These are phyloP conservation scores for Sugiyamaella americana DNA, from an alignment of 805 yeast species.

Conservation along the genomic window DNA sequence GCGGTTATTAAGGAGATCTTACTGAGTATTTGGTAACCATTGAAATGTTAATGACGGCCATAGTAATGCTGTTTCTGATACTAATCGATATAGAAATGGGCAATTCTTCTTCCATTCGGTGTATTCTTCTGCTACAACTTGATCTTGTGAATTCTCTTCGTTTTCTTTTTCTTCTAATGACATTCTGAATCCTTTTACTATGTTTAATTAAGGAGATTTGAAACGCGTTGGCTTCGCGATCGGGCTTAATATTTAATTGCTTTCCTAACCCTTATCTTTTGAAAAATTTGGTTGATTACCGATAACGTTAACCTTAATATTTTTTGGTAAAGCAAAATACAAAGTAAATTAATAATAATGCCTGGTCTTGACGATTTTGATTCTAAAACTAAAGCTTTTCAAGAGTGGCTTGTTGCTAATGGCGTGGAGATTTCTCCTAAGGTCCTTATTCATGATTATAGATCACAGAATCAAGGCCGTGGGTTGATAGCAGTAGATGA, in stretches of 20 bases:
- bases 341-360: too few relatives aligned
- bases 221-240: too few relatives aligned
- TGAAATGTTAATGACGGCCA: constrained; percentile 69
- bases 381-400: constrained; percentile 8
- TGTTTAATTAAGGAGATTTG: too few relatives aligned
- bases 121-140: constrained; percentile 22
- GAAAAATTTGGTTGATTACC: neutral
- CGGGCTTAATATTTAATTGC: too few relatives aligned
- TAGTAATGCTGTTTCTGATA: constrained; percentile 60
- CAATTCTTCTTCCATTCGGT: constrained; percentile 78
- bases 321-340: too few relatives aligned
- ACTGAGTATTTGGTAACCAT: constrained; percentile 49
- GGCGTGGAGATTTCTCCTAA: constrained; percentile 44
- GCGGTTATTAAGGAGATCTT: constrained; percentile 1
- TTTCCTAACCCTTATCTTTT: neutral
- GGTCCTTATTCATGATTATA: constrained; percentile 53
- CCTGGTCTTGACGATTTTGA: constrained; percentile 11
- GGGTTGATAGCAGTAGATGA: constrained; percentile 63
- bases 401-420: constrained; percentile 15
- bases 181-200: too few relatives aligned
- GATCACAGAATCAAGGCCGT: constrained; percentile 62
- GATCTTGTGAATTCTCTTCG: constrained; percentile 6
- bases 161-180: too few relatives aligned
- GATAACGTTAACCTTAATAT: too few relatives aligned
- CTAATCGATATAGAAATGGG: constrained; percentile 67